A percentile compares a stretch with the other conserved stretches of the same genome.
Evolutionary conservation across 2,329 filamentous ascomycete species (phyloP).

Genomic region (Cercospora nicotianae): DNA sequence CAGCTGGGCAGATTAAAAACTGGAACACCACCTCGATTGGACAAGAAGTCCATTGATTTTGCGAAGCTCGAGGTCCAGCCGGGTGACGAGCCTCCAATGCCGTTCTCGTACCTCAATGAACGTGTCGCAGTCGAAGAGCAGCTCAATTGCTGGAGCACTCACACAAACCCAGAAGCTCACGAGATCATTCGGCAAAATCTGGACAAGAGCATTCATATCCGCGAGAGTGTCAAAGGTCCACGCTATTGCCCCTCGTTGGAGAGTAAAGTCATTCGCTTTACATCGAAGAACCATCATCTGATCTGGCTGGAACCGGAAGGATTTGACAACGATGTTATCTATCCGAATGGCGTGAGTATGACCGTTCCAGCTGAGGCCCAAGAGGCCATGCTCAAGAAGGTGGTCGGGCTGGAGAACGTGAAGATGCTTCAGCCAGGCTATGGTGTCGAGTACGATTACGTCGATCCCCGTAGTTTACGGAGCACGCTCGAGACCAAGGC

Average conservation of each 20-base stretch:
- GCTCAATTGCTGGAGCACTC: conserved; percentile 80
- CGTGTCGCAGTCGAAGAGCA: conserved; percentile 76
- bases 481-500: conserved; percentile 93
- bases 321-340: conserved; percentile 84
- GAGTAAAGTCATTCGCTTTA: conserved; percentile 87
- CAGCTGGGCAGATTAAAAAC: conserved; percentile 89
- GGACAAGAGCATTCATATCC: conserved; percentile 94
- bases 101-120: conserved; percentile 88
- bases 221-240: conserved; percentile 90
- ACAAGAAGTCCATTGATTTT: conserved; percentile 80
- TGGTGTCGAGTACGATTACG: conserved; percentile 97
- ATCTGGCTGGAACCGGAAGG: conserved; percentile 98
- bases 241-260: conserved; percentile 95
- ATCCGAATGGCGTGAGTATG: conserved; percentile 97
- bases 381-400: conserved; percentile 77
- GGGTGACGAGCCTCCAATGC: conserved; percentile 81
- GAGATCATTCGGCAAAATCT: conserved; percentile 82
- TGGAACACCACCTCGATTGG: conserved; percentile 86
- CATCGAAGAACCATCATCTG: conserved; percentile 76
- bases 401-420: conserved; percentile 83
- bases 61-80: conserved; percentile 67
- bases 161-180: conserved; percentile 82
- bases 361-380: conserved; percentile 89
- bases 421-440: conserved; percentile 94
- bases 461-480: conserved; percentile 84